phyloP scores from a whole-genome alignment of 2,329 filamentous ascomycete genomes.

The Venturia oleaginea region DNA sequence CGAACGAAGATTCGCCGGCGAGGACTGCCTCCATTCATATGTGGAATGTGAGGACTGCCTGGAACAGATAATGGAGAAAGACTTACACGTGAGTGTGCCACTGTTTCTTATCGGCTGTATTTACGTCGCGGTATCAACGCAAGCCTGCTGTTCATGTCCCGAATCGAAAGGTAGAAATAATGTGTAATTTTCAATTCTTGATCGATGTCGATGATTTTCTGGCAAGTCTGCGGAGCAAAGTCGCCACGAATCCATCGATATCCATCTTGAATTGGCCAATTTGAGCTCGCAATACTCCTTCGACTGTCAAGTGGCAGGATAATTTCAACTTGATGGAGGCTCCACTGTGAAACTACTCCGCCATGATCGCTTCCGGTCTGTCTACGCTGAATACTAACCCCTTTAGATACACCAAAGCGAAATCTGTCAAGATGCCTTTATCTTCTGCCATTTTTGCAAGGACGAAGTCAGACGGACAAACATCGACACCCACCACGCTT shows the following conservation, averaged over 20 bases:
- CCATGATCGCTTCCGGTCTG: background rate
- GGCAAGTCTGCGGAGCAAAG: background rate
- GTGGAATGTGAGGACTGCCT: slow-evolving; percentile 45
- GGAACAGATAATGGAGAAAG: slow-evolving; percentile 43
- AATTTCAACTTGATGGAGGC: background rate
- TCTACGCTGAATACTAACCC: slow-evolving; percentile 20
- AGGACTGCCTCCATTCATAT: slow-evolving; percentile 46
- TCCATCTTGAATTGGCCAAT: background rate
- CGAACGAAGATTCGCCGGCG: slow-evolving; percentile 45
- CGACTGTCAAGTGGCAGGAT: background rate
- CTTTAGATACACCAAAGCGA: slow-evolving; percentile 34
- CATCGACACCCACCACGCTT: slow-evolving; percentile 31
- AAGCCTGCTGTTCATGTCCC: background rate
- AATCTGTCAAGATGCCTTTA: slow-evolving; percentile 42
- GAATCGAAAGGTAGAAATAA: background rate
- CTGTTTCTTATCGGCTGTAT: background rate
- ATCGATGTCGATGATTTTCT: background rate
- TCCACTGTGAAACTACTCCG: background rate
- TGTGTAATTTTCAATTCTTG: background rate
- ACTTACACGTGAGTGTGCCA: slow-evolving; percentile 37
- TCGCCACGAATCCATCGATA: background rate
- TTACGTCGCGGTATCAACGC: background rate
- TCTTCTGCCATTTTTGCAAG: slow-evolving; percentile 34
- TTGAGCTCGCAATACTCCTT: background rate
- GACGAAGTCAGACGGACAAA: slow-evolving; percentile 33